Conservation (phyloP, 306 rosid species). For the Acacia acuminata region DNA sequence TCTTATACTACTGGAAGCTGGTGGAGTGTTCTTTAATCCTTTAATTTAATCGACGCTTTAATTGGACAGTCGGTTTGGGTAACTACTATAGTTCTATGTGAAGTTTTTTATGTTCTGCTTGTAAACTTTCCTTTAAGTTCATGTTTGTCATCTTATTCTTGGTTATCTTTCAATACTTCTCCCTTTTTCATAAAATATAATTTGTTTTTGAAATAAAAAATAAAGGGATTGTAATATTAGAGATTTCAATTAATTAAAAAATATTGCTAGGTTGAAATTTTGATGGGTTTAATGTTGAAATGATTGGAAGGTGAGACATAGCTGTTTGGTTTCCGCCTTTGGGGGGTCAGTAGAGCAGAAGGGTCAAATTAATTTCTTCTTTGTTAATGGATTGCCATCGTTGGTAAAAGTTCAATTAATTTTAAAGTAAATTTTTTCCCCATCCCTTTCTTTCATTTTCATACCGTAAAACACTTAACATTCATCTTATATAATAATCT, state of each 20-base stretch:
- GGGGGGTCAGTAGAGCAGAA: background rate
- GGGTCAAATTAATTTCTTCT: background rate
- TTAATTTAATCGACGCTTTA: too few relatives aligned
- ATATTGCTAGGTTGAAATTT: background rate
- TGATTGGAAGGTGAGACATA: background rate
- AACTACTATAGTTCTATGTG: too few relatives aligned
- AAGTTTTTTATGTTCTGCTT: background rate
- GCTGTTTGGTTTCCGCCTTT: background rate
- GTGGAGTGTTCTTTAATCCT: too few relatives aligned
- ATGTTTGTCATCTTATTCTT: too few relatives aligned
- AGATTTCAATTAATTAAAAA: background rate
- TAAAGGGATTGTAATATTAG: background rate
- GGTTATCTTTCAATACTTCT: background rate
- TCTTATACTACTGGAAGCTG: background rate
- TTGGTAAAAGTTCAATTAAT: background rate
- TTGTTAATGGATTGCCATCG: conserved; percentile 7
- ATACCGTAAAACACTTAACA: background rate
- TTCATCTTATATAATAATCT: background rate
- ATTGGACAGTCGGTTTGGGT: too few relatives aligned
- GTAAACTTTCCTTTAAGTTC: background rate
- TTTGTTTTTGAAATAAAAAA: background rate
- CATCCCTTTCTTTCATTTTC: background rate
- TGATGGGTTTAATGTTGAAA: background rate
- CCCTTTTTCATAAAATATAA: too few relatives aligned
- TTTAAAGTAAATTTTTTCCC: background rate